Conservation (phyloP, 805 yeast species). For the Schwanniomyces occidentalis region DNA sequence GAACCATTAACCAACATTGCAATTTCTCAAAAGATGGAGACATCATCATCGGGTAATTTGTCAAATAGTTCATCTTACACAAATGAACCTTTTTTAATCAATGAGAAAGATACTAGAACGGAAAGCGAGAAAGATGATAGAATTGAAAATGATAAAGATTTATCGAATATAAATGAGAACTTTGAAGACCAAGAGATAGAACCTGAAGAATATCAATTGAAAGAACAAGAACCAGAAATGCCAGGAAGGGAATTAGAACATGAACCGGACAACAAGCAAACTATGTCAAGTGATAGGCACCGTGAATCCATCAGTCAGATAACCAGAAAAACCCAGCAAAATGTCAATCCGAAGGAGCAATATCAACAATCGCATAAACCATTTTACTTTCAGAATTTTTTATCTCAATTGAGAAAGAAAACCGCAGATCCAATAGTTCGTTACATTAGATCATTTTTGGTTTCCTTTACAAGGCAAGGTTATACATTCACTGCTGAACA, state of each 20-base stretch:
- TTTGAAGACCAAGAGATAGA: constrained; percentile 7
- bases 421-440: constrained; percentile 87
- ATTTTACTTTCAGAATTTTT: constrained; percentile 84
- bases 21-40: not conserved
- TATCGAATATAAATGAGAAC: constrained; percentile 13
- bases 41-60: not conserved
- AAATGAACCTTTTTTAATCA: not conserved
- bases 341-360: constrained; percentile 33
- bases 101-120: not conserved
- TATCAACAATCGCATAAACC: constrained; percentile 44
- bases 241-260: not conserved
- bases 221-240: constrained; percentile 6
- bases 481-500: constrained; percentile 68
- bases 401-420: constrained; percentile 66
- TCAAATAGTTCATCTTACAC: not conserved
- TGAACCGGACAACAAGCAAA: not conserved
- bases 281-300: too few relatives aligned
- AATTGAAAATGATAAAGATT: too few relatives aligned
- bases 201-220: constrained; percentile 13
- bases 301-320: constrained; percentile 1
- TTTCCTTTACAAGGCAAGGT: constrained; percentile 65
- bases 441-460: constrained; percentile 80
- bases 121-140: too few relatives aligned
- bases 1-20: constrained; percentile 9
- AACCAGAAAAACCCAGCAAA: constrained; percentile 10